phyloP scores from a whole-genome alignment of 768 basidiomycete genomes.

The Candolleomyces efflorescens region DNA sequence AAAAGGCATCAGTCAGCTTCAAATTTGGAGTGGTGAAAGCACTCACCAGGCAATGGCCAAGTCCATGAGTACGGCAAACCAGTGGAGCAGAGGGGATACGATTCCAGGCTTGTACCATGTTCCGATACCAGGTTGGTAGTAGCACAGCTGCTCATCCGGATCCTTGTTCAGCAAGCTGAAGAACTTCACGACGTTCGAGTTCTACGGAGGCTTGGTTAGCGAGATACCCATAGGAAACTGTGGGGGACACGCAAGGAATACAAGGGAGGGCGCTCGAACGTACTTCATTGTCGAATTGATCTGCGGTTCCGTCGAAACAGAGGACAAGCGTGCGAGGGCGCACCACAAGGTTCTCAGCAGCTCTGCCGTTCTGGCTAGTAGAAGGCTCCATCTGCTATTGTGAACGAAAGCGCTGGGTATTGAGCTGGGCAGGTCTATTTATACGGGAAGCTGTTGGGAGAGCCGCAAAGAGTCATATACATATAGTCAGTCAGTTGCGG shows the following conservation, averaged over 20 bases:
- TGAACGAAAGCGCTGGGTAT: too few relatives aligned
- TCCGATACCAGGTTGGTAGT: constrained; percentile 65
- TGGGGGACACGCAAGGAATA: too few relatives aligned
- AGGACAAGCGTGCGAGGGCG: constrained; percentile 40
- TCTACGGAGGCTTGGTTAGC: constrained; percentile 23
- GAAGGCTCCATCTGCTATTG: too few relatives aligned
- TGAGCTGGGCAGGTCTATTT: too few relatives aligned
- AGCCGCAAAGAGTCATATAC: too few relatives aligned
- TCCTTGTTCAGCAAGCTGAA: constrained; percentile 66
- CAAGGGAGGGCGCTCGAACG: constrained; percentile 11
- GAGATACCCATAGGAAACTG: neutral
- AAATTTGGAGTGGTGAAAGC: neutral
- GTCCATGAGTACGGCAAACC: constrained; percentile 61
- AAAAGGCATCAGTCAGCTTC: too few relatives aligned
- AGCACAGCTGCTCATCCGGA: constrained; percentile 51
- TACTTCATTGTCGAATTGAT: constrained; percentile 46
- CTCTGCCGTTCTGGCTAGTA: too few relatives aligned
- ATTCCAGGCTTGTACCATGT: constrained; percentile 58
- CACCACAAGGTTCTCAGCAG: too few relatives aligned
- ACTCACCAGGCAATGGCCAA: constrained; percentile 69
- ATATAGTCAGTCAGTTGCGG: too few relatives aligned
- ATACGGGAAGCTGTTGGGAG: too few relatives aligned
- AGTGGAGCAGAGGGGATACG: constrained; percentile 56
- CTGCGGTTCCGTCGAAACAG: constrained; percentile 68
- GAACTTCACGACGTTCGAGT: constrained; percentile 70